Percentiles rank a stretch among this genome's conserved stretches.
Evolutionary conservation across 2,329 filamentous ascomycete species (phyloP).

Genomic region (Monosporascus cannonballus): DNA sequence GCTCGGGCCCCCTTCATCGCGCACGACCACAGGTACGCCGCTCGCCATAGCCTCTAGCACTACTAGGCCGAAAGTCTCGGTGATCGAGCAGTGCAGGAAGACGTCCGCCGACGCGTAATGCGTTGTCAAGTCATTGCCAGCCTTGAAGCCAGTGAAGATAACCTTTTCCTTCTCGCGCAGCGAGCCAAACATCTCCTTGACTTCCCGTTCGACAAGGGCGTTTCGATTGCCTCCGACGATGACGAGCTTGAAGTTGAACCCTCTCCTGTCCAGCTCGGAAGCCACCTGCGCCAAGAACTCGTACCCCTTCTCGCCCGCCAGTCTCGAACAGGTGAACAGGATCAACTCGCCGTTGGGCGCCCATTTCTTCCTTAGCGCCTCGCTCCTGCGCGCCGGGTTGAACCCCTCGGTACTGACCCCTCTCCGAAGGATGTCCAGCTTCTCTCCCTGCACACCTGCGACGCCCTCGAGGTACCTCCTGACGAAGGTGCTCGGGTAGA

Average conservation of each 20-base stretch:
- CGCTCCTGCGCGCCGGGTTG: conserved; percentile 45
- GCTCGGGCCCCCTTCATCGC: conserved; percentile 63
- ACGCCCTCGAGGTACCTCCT: conserved; percentile 49
- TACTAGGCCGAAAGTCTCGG: conserved; percentile 66
- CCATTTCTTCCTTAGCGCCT: conserved; percentile 44
- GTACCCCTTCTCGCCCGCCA: conserved; percentile 67
- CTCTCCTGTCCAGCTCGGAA: conserved; percentile 45
- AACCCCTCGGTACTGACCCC: conserved; percentile 62
- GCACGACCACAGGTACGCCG: conserved; percentile 61
- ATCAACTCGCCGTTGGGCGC: conserved; percentile 59
- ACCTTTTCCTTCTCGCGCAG: conserved; percentile 46
- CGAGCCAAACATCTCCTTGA: conserved; percentile 52
- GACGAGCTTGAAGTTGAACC: conserved; percentile 56
- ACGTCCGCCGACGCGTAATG: conserved; percentile 62
- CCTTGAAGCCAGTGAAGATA: conserved; percentile 60
- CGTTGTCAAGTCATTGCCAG: conserved; percentile 53
- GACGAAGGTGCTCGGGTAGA: conserved; percentile 62
- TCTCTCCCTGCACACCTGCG: conserved; percentile 47
- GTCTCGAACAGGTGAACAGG: conserved; percentile 58
- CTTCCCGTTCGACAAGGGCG: conserved; percentile 52
- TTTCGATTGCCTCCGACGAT: conserved; percentile 66
- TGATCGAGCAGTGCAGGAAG: conserved; percentile 67
- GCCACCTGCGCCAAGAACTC: conserved; percentile 57
- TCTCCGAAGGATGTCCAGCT: conserved; percentile 55
- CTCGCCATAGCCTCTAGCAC: conserved; percentile 68